A percentile compares a stretch with the other conserved stretches of the same genome.
These are phyloP conservation scores for Rhizopogon vulgaris DNA, from an alignment of 768 basidiomycete genomes.

Conservation along the genomic window DNA sequence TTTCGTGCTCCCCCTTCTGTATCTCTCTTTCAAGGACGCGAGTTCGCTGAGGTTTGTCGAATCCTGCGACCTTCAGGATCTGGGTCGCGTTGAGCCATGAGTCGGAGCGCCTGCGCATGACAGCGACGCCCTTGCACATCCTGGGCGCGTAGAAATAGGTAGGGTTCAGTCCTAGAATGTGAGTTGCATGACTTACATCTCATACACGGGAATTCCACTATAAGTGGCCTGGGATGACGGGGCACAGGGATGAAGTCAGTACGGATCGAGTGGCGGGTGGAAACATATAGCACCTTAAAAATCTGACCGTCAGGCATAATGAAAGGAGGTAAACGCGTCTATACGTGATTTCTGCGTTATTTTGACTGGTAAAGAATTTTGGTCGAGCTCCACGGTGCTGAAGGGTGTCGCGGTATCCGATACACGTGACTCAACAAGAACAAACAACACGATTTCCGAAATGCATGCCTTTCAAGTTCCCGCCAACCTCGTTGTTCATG, in stretches of 20 bases:
- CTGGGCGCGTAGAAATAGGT: slow-evolving; percentile 43
- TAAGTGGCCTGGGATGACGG: slow-evolving; percentile 66
- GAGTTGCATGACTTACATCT: slow-evolving; percentile 60
- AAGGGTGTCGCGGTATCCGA: slow-evolving; percentile 8
- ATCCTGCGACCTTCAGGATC: slow-evolving; percentile 97
- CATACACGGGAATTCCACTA: slow-evolving; percentile 89
- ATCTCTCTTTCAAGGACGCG: slow-evolving; percentile 96
- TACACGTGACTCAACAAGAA: slow-evolving; percentile 35
- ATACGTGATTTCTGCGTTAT: slow-evolving; percentile 1
- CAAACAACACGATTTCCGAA: slow-evolving; percentile 29
- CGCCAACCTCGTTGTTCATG: too few species aligned
- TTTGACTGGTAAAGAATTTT: slow-evolving; percentile 6
- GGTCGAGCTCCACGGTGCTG: slow-evolving; percentile 3
- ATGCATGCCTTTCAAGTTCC: too few species aligned
- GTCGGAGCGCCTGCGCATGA: slow-evolving; percentile 95
- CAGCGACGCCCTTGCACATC: slow-evolving; percentile 94
- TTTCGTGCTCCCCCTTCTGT: slow-evolving; percentile 98
- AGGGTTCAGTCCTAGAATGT: slow-evolving; percentile 29
- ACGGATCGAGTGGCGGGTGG: not conserved
- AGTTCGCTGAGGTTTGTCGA: slow-evolving; percentile 97
- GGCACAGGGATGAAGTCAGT: slow-evolving; percentile 4
- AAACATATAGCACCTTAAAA: slow-evolving; percentile 60
- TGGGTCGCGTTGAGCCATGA: slow-evolving; percentile 99
- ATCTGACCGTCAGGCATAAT: slow-evolving; percentile 80
- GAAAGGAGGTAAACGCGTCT: slow-evolving; percentile 6